Evolutionary conservation across 805 yeast genomes (phyloP), one percentile per base, ranked within the genome.

Genomic region (Monosporozyma solicola): DNA sequence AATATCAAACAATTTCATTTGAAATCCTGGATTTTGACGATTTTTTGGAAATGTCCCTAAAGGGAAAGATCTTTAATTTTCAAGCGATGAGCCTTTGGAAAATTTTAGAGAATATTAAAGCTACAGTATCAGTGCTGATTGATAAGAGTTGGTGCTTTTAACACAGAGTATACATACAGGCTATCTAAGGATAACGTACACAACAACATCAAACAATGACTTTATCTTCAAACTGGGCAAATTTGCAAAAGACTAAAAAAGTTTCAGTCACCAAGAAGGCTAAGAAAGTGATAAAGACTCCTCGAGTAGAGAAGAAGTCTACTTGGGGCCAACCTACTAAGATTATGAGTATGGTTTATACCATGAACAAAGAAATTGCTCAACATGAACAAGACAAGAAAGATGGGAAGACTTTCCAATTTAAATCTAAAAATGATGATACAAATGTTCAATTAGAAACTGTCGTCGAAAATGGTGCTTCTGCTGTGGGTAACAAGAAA

Each of bases 141-240:
- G 29, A 31, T 47, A 22, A 15, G 16, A 15, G 3, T n/a, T 22
- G 25, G 29, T 25, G 3, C 15, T 22, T 10, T 47, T 29, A 31
- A 5, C 9, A 31, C 4, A 27, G 29, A 7, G 7, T 7, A 27
- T 27, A 7, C 5, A 27, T 27, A 27, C 29, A 5, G 7, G 5
- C 29, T 27, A 27, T 27, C 7, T 27, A 27, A 27, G 29, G 29
- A 27, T 27, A 27, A 27, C 5, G 5, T 7, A 4, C 5, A 47
- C 10, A 33, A 20, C 15, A 15, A 16, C 5, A 4, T 5, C 4
- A 31, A 2, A 20, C n/a, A 3, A 68, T 68, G 72, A 69, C 59
- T 8, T 59, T 70, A 24, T 70, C 73, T 6, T 67, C 72, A 4
- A 71, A 70, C 52, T 71, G 74, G 74, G 54, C 57, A 31, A 59